Conservation (phyloP, 2,329 filamentous ascomycete genomes). For the Fusarium sp. region DNA sequence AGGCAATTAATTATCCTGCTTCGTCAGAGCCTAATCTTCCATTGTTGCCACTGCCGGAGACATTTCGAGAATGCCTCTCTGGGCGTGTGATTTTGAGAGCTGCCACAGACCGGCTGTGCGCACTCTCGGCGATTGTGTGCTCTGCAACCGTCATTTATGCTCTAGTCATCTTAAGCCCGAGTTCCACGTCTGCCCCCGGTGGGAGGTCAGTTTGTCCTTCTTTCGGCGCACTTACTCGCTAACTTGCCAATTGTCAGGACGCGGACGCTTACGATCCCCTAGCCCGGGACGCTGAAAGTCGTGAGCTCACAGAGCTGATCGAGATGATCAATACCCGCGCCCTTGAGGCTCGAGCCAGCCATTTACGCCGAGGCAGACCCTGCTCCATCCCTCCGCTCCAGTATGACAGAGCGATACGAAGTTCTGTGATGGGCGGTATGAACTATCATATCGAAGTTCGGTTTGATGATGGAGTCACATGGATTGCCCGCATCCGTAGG, state of each 20-base stretch:
- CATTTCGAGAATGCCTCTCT: conserved; percentile 43
- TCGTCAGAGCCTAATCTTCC: too few relatives aligned
- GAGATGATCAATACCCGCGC: conserved; percentile 49
- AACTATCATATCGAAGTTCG: conserved; percentile 55
- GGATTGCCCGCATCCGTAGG: conserved; percentile 55
- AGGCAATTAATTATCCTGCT: too few relatives aligned
- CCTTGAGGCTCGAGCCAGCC: conserved; percentile 49
- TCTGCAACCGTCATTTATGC: conserved; percentile 54
- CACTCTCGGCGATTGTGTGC: conserved; percentile 49
- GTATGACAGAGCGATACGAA: conserved; percentile 49
- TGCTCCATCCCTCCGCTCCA: conserved; percentile 50
- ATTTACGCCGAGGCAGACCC: conserved; percentile 47
- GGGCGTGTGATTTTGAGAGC: conserved; percentile 47
- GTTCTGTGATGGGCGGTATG: conserved; percentile 55
- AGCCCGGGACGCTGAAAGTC: conserved; percentile 46
- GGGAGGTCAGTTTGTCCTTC: conserved; percentile 47
- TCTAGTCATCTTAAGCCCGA: conserved; percentile 45
- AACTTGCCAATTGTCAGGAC: conserved; percentile 44
- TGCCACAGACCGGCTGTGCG: conserved; percentile 49
- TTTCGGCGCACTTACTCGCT: conserved; percentile 13
- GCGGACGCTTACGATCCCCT: conserved; percentile 48
- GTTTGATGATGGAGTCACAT: conserved; percentile 55
- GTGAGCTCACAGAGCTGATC: conserved; percentile 49
- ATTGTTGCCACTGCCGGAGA: too few relatives aligned
- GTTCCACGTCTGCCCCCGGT: conserved; percentile 50